phyloP scores from a whole-genome alignment of 1,284 basidiomycete genomes.

The Rhizoctonia solani region DNA sequence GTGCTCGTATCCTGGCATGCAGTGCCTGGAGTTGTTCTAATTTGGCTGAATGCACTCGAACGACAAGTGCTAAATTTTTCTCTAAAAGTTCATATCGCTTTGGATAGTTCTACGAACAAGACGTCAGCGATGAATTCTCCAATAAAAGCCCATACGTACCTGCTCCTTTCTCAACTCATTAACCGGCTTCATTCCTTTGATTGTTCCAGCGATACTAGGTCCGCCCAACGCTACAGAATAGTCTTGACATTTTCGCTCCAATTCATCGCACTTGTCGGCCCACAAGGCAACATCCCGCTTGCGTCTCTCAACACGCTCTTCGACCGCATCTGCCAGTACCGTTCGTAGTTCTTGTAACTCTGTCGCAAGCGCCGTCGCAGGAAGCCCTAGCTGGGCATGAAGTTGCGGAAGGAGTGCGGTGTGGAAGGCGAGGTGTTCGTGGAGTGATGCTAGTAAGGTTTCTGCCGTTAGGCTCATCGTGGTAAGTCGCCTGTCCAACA shows the following conservation, averaged over 20 bases:
- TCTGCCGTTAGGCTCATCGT: constrained; percentile 37
- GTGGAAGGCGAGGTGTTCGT: constrained; percentile 73
- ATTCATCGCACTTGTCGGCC: constrained; percentile 62
- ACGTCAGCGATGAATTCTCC: constrained; percentile 39
- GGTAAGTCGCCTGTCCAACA: constrained; percentile 1
- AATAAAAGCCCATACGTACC: constrained; percentile 29
- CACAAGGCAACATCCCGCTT: constrained; percentile 71
- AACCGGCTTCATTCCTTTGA: constrained; percentile 47
- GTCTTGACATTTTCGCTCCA: constrained; percentile 65
- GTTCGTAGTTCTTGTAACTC: constrained; percentile 68
- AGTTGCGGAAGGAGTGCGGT: constrained; percentile 74
- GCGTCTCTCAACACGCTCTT: constrained; percentile 65
- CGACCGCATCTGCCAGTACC: constrained; percentile 69
- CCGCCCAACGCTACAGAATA: constrained; percentile 70
- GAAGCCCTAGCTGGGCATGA: constrained; percentile 69
- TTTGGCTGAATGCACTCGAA: constrained; percentile 52
- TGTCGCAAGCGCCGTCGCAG: constrained; percentile 71
- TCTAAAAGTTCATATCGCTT: constrained; percentile 65
- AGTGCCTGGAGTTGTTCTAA: constrained; percentile 72
- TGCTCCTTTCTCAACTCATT: constrained; percentile 62
- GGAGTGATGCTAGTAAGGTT: constrained; percentile 70
- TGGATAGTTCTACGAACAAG: constrained; percentile 58
- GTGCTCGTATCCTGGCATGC: constrained; percentile 60
- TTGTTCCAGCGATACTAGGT: constrained; percentile 64
- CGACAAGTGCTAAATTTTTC: constrained; percentile 14